Conservation (phyloP, 768 basidiomycete genomes). For the Lactarius quietus region DNA sequence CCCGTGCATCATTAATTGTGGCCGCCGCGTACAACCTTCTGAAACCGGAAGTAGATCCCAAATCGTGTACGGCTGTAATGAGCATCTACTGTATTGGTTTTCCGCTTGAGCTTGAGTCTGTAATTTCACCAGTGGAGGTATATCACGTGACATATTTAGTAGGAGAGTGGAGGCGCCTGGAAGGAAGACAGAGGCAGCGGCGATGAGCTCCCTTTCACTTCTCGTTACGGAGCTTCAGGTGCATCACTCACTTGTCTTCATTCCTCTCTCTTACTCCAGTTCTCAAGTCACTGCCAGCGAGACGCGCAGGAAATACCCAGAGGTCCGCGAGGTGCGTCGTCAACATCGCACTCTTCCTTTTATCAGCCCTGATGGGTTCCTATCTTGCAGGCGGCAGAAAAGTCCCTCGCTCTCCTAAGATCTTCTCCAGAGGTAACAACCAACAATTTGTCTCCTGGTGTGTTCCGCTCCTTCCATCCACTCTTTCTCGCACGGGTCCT, state of each 20-base stretch:
- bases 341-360: background rate
- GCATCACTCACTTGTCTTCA: constrained; percentile 14
- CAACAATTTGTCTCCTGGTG: constrained; percentile 64
- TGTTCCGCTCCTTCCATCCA: background rate
- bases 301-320: constrained; percentile 84
- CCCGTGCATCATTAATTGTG: no score
- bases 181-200: no score
- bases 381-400: constrained; percentile 69
- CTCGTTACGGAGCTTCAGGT: constrained; percentile 75
- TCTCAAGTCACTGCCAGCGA: constrained; percentile 82
- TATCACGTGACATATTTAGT: no score
- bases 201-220: constrained; percentile 71
- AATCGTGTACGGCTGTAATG: no score
- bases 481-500: background rate
- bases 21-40: no score
- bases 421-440: constrained; percentile 77
- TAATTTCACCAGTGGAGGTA: no score
- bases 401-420: constrained; percentile 74
- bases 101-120: no score
- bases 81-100: no score
- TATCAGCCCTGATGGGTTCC: background rate
- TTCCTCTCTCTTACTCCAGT: constrained; percentile 4
- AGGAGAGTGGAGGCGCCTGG: no score
- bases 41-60: no score
- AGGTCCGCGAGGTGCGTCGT: constrained; percentile 80